These are phyloP conservation scores for Ganoderma leucocontextum DNA, from an alignment of 1,284 basidiomycete genomes.

Conservation along the genomic window DNA sequence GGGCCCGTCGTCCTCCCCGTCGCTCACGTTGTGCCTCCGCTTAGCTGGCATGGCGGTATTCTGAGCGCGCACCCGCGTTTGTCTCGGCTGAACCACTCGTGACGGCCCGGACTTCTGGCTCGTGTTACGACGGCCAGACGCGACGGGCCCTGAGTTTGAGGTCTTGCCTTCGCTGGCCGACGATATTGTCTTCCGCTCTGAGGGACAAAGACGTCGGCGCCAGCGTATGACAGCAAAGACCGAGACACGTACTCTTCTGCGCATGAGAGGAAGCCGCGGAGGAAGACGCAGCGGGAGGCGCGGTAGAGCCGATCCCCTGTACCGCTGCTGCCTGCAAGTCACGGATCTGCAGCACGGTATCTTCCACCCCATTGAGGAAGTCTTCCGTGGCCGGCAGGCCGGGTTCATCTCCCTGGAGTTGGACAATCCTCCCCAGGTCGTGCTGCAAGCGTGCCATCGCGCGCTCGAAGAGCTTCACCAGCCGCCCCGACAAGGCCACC, in stretches of 20 bases:
- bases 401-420: slow-evolving; percentile 61
- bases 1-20: slow-evolving; percentile 60
- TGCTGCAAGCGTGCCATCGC: slow-evolving; percentile 63
- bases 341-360: slow-evolving; percentile 54
- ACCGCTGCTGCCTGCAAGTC: slow-evolving; percentile 54
- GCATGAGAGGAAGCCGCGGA: slow-evolving; percentile 30
- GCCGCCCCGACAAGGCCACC: slow-evolving; percentile 57
- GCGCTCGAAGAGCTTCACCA: slow-evolving; percentile 59
- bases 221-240: not conserved
- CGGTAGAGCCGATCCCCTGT: slow-evolving; percentile 13
- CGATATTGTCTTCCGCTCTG: slow-evolving; percentile 23
- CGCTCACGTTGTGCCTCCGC: slow-evolving; percentile 56
- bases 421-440: slow-evolving; percentile 62
- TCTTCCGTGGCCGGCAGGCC: slow-evolving; percentile 38
- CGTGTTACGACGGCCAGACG: slow-evolving; percentile 12
- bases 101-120: not conserved
- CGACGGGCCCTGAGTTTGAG: slow-evolving; percentile 43
- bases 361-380: slow-evolving; percentile 42
- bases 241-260: slow-evolving; percentile 40
- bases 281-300: not conserved
- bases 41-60: slow-evolving; percentile 40
- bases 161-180: slow-evolving; percentile 44
- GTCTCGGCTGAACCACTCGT: slow-evolving; percentile 39
- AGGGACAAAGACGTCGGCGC: not conserved
- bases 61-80: slow-evolving; percentile 31